Evolutionary conservation across 177 flowering plant species (phyloP).

Genomic region (Vitis hybrid): DNA sequence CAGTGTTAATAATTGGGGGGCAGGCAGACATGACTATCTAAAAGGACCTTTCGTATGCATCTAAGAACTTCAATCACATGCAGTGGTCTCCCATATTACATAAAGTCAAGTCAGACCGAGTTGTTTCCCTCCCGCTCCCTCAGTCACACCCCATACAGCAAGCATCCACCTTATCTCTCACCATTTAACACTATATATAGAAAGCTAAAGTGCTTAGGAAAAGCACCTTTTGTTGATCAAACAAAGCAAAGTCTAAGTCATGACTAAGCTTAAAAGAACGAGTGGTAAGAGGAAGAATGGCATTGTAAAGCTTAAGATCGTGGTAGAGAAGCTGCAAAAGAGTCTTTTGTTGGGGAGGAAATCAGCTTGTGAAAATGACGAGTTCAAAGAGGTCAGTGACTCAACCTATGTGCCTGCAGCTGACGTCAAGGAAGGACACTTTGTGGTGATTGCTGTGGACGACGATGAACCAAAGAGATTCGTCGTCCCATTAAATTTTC

Average conservation of each 20-base stretch:
- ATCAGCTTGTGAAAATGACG: background rate
- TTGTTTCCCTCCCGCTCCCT: background rate
- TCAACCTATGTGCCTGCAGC: slow-evolving; percentile 36
- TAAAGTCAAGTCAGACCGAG: background rate
- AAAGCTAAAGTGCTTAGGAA: background rate
- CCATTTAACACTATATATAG: background rate
- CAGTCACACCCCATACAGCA: background rate
- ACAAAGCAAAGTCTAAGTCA: background rate
- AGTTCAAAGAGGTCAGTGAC: slow-evolving; percentile 9
- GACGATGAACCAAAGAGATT: slow-evolving; percentile 37
- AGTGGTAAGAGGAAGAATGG: slow-evolving; percentile 21
- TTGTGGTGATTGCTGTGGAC: slow-evolving; percentile 48
- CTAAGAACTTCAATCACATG: slow-evolving; percentile 10
- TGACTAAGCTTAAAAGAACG: slow-evolving; percentile 9
- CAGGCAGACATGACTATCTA: background rate
- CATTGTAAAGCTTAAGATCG: slow-evolving; percentile 35
- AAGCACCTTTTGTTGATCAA: background rate
- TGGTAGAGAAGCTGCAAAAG: slow-evolving; percentile 36
- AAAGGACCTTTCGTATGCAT: slow-evolving; percentile 8
- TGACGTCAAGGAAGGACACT: slow-evolving; percentile 63
- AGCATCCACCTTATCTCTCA: background rate
- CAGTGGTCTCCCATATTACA: slow-evolving; percentile 12
- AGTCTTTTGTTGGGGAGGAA: slow-evolving; percentile 29
- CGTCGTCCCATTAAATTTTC: slow-evolving; percentile 41
- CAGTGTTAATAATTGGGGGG: too few species aligned